A percentile compares a stretch with the other conserved stretches of the same genome.
These are phyloP conservation scores for Wallemia hederae DNA, from an alignment of 1,284 basidiomycete species.

Conservation along the genomic window DNA sequence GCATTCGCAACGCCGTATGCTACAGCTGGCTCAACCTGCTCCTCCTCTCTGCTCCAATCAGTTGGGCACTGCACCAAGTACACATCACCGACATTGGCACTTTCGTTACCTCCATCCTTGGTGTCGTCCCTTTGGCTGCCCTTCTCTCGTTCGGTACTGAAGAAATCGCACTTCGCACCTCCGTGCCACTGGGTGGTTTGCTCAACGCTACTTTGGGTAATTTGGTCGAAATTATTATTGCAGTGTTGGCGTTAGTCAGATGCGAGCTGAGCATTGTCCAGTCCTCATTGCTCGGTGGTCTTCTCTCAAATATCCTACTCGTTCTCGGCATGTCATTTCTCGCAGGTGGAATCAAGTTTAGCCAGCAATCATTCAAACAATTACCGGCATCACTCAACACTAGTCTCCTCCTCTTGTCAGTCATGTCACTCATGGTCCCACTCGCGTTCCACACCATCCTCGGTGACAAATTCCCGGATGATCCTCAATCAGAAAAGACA, in stretches of 20 bases:
- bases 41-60: slow-evolving; percentile 25
- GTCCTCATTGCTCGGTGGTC: slow-evolving; percentile 15
- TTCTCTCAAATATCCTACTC: slow-evolving; percentile 28
- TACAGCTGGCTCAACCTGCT: slow-evolving; percentile 23
- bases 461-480: slow-evolving; percentile 9
- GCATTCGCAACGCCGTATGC: slow-evolving; percentile 16
- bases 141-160: slow-evolving; percentile 21
- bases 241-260: slow-evolving; percentile 53
- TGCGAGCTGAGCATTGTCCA: slow-evolving; percentile 59
- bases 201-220: slow-evolving; percentile 20
- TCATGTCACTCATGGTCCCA: slow-evolving; percentile 50
- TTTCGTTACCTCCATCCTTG: slow-evolving; percentile 37
- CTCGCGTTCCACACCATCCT: slow-evolving; percentile 27
- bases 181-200: slow-evolving; percentile 19
- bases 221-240: slow-evolving; percentile 23
- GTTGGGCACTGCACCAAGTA: slow-evolving; percentile 40
- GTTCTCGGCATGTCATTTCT: slow-evolving; percentile 55
- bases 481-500: slow-evolving; percentile 5
- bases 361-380: slow-evolving; percentile 15
- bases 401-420: slow-evolving; percentile 43
- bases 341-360: slow-evolving; percentile 32
- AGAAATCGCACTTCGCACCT: slow-evolving; percentile 19
- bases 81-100: slow-evolving; percentile 26
- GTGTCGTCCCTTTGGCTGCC: slow-evolving; percentile 18
- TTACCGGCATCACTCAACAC: slow-evolving; percentile 23